Conservation (phyloP, 345 rosid species). For the Salix koriyanagi region DNA sequence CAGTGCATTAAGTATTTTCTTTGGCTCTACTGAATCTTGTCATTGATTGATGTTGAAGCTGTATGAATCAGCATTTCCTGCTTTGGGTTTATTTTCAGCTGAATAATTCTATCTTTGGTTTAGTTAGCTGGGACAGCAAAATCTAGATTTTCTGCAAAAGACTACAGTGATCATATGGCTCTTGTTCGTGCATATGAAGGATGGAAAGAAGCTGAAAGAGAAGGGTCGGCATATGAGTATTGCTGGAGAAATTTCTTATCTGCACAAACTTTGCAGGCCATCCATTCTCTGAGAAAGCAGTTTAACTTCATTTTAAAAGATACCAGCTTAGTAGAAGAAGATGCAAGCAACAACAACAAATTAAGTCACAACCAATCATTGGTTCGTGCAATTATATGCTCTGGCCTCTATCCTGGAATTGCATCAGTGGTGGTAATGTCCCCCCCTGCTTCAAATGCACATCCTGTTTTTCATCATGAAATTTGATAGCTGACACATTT, state of each 20-base stretch:
- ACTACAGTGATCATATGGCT: conserved; percentile 99
- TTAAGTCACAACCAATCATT: conserved; percentile 85
- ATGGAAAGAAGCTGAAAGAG: conserved; percentile 96
- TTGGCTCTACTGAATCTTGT: background rate
- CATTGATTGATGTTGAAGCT: background rate
- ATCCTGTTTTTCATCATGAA: background rate
- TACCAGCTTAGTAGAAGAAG: conserved; percentile 68
- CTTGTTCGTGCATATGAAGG: conserved; percentile 99
- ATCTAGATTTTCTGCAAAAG: conserved; percentile 93
- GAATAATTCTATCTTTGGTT: conserved; percentile 18
- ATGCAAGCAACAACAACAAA: conserved; percentile 59
- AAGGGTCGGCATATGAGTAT: conserved; percentile 90
- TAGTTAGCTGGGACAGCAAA: conserved; percentile 95
- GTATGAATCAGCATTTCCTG: background rate
- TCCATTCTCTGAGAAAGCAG: conserved; percentile 89
- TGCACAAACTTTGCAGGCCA: conserved; percentile 92
- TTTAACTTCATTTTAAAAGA: conserved; percentile 80
- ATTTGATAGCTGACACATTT: conserved; percentile 6
- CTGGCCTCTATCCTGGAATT: conserved; percentile 95
- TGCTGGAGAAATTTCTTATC: conserved; percentile 98
- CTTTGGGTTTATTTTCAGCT: background rate
- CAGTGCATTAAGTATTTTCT: background rate
- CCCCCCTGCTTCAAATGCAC: background rate
- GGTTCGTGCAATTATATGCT: conserved; percentile 91
- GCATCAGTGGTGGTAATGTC: conserved; percentile 89